phyloP scores from a whole-genome alignment of 208 protist genomes.

The Angomonas deanei region DNA sequence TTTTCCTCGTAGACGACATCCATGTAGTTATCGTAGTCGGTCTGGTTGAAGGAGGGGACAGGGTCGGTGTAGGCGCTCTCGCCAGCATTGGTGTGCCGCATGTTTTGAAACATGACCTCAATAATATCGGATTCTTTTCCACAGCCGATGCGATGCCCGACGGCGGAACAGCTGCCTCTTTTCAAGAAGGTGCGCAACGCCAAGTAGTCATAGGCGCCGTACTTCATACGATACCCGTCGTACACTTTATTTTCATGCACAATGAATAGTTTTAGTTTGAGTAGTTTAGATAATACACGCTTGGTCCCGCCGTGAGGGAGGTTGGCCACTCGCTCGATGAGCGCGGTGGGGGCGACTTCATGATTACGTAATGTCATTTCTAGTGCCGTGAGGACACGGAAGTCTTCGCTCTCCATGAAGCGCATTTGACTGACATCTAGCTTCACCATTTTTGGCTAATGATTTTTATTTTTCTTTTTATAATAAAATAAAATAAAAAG shows the following conservation, averaged over 20 bases:
- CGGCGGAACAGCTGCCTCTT: slow-evolving; percentile 79
- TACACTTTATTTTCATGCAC: slow-evolving; percentile 92
- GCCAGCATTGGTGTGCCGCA: neutral
- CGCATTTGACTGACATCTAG: slow-evolving; percentile 81
- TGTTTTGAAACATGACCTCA: slow-evolving; percentile 79
- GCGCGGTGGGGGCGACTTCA: slow-evolving; percentile 92
- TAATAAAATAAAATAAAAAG: too few relatives aligned
- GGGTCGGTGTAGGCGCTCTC: neutral
- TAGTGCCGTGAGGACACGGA: slow-evolving; percentile 87
- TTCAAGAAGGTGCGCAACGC: slow-evolving; percentile 94
- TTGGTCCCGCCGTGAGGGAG: slow-evolving; percentile 94
- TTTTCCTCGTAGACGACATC: neutral
- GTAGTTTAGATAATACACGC: slow-evolving; percentile 87
- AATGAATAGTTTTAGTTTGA: slow-evolving; percentile 84
- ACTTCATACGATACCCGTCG: slow-evolving; percentile 98
- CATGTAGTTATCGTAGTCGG: neutral
- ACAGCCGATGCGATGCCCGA: slow-evolving; percentile 97
- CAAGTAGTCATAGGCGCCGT: slow-evolving; percentile 98
- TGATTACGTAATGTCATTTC: slow-evolving; percentile 99
- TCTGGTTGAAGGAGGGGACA: neutral
- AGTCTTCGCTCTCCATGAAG: slow-evolving; percentile 89
- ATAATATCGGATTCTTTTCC: slow-evolving; percentile 99
- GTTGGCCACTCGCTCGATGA: slow-evolving; percentile 94
- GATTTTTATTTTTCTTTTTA: neutral
- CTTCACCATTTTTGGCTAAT: slow-evolving; percentile 73